These are phyloP conservation scores for Cryptococcus sp. DNA, from an alignment of 1,284 basidiomycete species.

Conservation along the genomic window DNA sequence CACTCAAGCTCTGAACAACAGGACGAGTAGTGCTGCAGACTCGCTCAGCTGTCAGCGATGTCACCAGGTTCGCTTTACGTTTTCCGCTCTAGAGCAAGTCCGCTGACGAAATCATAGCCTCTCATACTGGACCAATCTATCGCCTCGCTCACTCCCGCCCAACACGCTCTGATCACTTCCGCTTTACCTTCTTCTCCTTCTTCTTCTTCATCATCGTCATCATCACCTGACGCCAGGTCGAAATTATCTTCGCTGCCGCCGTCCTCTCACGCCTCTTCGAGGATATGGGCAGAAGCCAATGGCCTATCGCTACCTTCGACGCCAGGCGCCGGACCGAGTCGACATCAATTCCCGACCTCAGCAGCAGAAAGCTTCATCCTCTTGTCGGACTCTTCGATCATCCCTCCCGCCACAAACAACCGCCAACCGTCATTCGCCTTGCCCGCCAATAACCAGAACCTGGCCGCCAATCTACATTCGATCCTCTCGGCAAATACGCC, in stretches of 20 bases:
- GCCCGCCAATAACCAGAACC: conserved; percentile 60
- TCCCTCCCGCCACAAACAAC: conserved; percentile 61
- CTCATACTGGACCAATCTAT: conserved; percentile 84
- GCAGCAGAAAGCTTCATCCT: conserved; percentile 83
- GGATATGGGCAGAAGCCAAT: conserved; percentile 60
- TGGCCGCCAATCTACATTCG: conserved; percentile 63
- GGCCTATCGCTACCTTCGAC: conserved; percentile 60
- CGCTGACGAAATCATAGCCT: conserved; percentile 56
- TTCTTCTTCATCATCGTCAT: conserved; percentile 53
- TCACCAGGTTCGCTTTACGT: conserved; percentile 36
- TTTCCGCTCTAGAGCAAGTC: neutral
- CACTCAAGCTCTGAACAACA: no score
- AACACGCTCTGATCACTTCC: conserved; percentile 77
- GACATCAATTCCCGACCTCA: conserved; percentile 1
- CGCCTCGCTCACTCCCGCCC: conserved; percentile 76
- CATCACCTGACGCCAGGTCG: conserved; percentile 42
- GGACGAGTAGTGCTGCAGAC: neutral
- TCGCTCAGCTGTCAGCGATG: conserved; percentile 47
- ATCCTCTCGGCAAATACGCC: conserved; percentile 77
- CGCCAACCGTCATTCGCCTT: conserved; percentile 19
- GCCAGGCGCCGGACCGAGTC: conserved; percentile 31
- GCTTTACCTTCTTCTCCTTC: conserved; percentile 60
- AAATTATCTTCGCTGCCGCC: conserved; percentile 63
- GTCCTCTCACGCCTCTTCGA: conserved; percentile 49
- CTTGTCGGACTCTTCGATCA: conserved; percentile 74